These are phyloP conservation scores for Zygosaccharomyces kombuchaensis DNA, from an alignment of 805 yeast species.

Conservation along the genomic window DNA sequence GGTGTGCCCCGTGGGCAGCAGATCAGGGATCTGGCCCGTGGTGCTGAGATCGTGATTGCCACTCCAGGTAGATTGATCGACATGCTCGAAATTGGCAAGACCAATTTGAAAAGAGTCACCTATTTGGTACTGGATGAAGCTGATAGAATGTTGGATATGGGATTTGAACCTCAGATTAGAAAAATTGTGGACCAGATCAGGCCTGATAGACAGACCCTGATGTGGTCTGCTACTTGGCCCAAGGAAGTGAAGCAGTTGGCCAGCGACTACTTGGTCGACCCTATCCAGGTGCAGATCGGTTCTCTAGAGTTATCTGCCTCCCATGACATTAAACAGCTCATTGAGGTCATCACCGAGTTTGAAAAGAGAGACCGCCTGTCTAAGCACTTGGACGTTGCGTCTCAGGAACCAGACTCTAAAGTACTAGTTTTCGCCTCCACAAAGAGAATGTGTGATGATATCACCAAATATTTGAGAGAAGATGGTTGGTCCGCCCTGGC, in stretches of 20 bases:
- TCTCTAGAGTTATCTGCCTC: conserved; percentile 95
- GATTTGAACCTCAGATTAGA: conserved; percentile 99
- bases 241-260: conserved; percentile 94
- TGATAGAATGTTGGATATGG: conserved; percentile 99
- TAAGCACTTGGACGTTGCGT: conserved; percentile 78
- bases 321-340: conserved; percentile 89
- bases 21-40: conserved; percentile 91
- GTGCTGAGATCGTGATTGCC: conserved; percentile 94
- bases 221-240: conserved; percentile 99
- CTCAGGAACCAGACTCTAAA: conserved; percentile 66
- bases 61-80: conserved; percentile 99
- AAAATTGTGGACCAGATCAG: conserved; percentile 96
- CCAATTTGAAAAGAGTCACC: conserved; percentile 93
- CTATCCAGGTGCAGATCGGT: conserved; percentile 95
- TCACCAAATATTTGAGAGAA: conserved; percentile 83
- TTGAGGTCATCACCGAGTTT: conserved; percentile 85
- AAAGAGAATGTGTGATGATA: conserved; percentile 95
- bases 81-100: conserved; percentile 92
- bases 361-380: conserved; percentile 91
- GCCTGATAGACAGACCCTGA: conserved; percentile 98
- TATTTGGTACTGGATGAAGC: conserved; percentile 98
- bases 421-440: conserved; percentile 91
- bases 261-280: conserved; percentile 84
- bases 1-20: conserved; percentile 99
- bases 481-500: conserved; percentile 99